Base-by-base conservation (phyloP, 2,329 filamentous ascomycete species). In the Aspergillus niger region DNA sequence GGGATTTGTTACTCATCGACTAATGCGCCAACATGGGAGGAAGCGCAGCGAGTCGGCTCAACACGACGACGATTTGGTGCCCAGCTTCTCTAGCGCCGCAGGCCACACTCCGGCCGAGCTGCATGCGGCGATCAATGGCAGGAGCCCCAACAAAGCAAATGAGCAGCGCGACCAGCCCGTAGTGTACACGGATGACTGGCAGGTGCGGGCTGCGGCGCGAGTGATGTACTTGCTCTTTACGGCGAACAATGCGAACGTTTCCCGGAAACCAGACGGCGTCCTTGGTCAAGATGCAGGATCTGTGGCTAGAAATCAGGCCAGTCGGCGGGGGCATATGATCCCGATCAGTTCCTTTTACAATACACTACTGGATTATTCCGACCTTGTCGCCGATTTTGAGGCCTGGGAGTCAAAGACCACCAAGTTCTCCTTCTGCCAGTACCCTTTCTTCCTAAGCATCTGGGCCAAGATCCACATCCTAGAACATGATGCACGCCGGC, bases 391-490 rank as follows among this genome's bases (percentile, higher is more conserved):
- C 0, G 93, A 97, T 72, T 97, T 96, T 69, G 91, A 96, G 70
- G 83, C 86, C 8, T 97, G 93, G 93, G 92, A 96, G 72, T 84
- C 86, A 4, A 89, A 85, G 65, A 83, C 84, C 55, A 83, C 84
- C 20, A 91, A 87, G 66, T 97, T 97, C 72, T 86, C 91, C 0
- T 96, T 97, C 71, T 97, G 92, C 72, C 91, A 96, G 72, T 96
- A 96, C 69, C 92, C 93, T 0, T 96, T 97, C 70, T 88, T 97
- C 67, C 82, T 97, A 43, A 96, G 92, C 63, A 92, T 97, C 65
- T 93, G 91, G 81, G 90, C 92, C 28, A 97, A 97, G 76, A 96
- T 95, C 60, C 89, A 89, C 65, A 94, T 97, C 50, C 81, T 97
- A 68, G 92, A 97, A 71, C 86, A 96, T 69, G 93, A 97, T 75